Base-by-base conservation (phyloP, 371 early-diverging fungal genomes). In the Mortierella sp. region DNA sequence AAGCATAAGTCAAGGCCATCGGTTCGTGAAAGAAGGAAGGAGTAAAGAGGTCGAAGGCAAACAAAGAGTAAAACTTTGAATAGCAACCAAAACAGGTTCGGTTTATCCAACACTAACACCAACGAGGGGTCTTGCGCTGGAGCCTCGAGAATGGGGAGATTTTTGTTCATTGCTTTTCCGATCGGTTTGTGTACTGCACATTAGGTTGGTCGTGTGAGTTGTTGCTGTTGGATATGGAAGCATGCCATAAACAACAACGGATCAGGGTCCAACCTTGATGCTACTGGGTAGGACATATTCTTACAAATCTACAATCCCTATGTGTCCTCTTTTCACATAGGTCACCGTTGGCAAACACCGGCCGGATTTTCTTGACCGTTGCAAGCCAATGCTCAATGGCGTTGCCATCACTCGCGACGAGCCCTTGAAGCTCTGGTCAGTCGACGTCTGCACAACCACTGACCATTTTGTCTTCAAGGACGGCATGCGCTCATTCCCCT, bases 401-500 rank as follows among this genome's bases (percentile, higher is more conserved):
- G 79, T 87, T 10, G 53, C 77, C 0, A 74, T 73, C 24, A 83
- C 83, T 0, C 84, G 73, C 9, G 91, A 93, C 77, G 90, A 92
- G 0, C 82, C 77, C 1, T 66, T 90, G 16, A 86, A 88, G 0
- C 79, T 94, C 41, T 88, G 90, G 71, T 91, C 88, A 39, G 77
- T 87, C 7, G 88, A 87, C 0, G 86, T 94, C 14, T 94, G 94
- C 72, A 88, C 91, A 2, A 86, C 85, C 39, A 85, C 87, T 2
- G 85, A 89, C 66, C 45, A 79, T n/a, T 74, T 64, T 24, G 68
- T 90, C 22, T 87, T 96, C 66, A 80, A 79, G 58, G 96, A 97
- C 58, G 98, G 96, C 19, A 91, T 94, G 80, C 93, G 92, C 81
- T 92, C 94, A 68, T 98, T 97, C 79, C 97, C 96, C n/a, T 96